These are phyloP conservation scores for Trichocomaceae sp. DNA, from an alignment of 2,329 filamentous ascomycete species.

Conservation along the genomic window DNA sequence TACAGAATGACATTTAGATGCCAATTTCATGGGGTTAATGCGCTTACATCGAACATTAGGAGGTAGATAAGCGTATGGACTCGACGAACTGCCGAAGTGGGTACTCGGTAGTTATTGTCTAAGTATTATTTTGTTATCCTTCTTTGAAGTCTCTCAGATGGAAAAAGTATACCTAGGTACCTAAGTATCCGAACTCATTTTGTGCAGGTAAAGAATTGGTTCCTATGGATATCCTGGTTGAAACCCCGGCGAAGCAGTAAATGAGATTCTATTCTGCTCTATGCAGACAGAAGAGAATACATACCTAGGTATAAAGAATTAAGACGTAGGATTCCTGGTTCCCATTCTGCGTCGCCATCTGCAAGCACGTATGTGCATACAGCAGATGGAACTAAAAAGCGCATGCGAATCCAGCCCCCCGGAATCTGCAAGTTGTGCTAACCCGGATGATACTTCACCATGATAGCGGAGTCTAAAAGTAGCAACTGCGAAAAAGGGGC, in stretches of 20 bases:
- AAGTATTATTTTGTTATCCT: background rate
- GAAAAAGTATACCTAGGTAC: no score
- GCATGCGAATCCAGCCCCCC: slow-evolving; percentile 1
- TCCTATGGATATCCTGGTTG: no score
- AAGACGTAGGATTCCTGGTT: background rate
- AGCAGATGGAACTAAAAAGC: background rate
- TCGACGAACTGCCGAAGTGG: background rate
- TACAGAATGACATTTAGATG: background rate
- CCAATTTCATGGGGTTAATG: background rate
- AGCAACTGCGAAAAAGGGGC: background rate
- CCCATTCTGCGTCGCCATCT: background rate
- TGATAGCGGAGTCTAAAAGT: background rate
- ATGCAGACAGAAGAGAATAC: background rate
- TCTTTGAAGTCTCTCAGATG: background rate
- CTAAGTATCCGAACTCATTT: background rate
- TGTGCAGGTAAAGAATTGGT: background rate
- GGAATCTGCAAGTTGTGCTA: background rate
- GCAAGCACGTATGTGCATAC: background rate
- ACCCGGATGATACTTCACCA: background rate
- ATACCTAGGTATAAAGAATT: background rate
- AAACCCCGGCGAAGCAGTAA: background rate
- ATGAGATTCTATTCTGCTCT: background rate
- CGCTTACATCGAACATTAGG: background rate
- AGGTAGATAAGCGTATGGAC: background rate
- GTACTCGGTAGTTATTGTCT: background rate